Evolutionary conservation across 768 basidiomycete genomes (phyloP).

Genomic region (Boletellus emodensis): DNA sequence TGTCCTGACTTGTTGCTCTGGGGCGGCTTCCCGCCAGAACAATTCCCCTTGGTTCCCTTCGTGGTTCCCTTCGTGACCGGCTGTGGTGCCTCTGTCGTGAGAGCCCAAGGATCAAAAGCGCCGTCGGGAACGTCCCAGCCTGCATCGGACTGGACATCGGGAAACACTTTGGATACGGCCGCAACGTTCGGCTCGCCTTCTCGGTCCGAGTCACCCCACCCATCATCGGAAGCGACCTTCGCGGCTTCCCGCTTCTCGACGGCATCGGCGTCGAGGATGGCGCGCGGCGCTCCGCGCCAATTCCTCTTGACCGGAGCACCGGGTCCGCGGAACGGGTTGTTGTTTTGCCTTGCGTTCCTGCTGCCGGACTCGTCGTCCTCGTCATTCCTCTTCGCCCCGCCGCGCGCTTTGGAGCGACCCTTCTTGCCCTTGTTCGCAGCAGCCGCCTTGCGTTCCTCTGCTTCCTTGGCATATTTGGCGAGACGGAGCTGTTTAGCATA

Average conservation of each 20-base stretch:
- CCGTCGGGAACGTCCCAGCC: slow-evolving; percentile 24
- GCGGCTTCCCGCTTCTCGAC: slow-evolving; percentile 23
- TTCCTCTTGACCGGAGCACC: slow-evolving; percentile 31
- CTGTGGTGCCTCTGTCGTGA: background rate
- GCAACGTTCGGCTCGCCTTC: slow-evolving; percentile 10
- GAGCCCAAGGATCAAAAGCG: slow-evolving; percentile 22
- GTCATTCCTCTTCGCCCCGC: slow-evolving; percentile 7
- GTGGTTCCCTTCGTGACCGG: slow-evolving; percentile 1
- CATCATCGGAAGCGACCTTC: slow-evolving; percentile 6
- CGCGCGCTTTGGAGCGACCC: slow-evolving; percentile 12
- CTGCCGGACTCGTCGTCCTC: background rate
- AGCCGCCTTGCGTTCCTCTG: slow-evolving; percentile 15
- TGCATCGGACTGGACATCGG: slow-evolving; percentile 15
- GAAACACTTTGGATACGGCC: background rate
- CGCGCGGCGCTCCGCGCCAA: slow-evolving; percentile 28
- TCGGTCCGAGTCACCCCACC: slow-evolving; percentile 21
- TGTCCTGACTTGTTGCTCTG: slow-evolving; percentile 6
- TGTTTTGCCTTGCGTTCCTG: slow-evolving; percentile 7
- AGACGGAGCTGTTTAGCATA: slow-evolving; percentile 28
- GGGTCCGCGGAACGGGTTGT: slow-evolving; percentile 23
- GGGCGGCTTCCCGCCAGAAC: background rate
- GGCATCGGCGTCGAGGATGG: slow-evolving; percentile 22
- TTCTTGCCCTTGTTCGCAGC: slow-evolving; percentile 22
- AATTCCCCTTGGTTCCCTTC: slow-evolving; percentile 2
- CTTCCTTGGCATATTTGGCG: slow-evolving; percentile 13